Evolutionary conservation across 306 rosid genomes (phyloP).

Genomic region (Leucaena leucocephala): DNA sequence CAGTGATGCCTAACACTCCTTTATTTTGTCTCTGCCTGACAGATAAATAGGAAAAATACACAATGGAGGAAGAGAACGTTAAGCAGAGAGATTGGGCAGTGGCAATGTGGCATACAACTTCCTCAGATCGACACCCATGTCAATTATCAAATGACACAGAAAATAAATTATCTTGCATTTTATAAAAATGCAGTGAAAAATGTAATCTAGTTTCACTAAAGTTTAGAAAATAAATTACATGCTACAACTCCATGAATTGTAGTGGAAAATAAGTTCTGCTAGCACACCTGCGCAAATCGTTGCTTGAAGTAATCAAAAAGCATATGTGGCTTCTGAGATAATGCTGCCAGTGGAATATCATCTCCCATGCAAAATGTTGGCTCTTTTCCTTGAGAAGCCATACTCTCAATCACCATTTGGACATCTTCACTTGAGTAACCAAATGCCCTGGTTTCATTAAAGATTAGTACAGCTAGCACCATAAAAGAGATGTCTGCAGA

Average conservation of each 20-base stretch:
- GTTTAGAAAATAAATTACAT: conserved; percentile 17
- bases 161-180: conserved; percentile 7
- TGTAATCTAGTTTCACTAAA: conserved; percentile 3
- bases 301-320: conserved; percentile 96
- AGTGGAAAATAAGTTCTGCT: conserved; percentile 23
- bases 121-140: not conserved
- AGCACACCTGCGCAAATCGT: conserved; percentile 92
- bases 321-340: conserved; percentile 93
- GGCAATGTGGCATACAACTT: not conserved
- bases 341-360: conserved; percentile 88
- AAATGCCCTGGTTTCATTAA: conserved; percentile 82
- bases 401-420: conserved; percentile 91
- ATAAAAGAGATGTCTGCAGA: conserved; percentile 31
- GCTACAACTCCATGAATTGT: conserved; percentile 2
- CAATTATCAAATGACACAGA: not conserved
- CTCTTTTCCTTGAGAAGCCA: conserved; percentile 99
- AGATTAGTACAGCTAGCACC: conserved; percentile 40
- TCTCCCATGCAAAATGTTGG: conserved; percentile 99
- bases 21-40: not conserved
- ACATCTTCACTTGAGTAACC: conserved; percentile 99
- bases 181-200: not conserved
- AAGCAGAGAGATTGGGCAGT: conserved; percentile 19
- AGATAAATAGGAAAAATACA: not conserved
- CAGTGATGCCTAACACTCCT: not conserved
- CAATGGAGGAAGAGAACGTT: conserved; percentile 11